Conservation (phyloP, 1,284 basidiomycete genomes). For the Stygiomarasmius scandens region DNA sequence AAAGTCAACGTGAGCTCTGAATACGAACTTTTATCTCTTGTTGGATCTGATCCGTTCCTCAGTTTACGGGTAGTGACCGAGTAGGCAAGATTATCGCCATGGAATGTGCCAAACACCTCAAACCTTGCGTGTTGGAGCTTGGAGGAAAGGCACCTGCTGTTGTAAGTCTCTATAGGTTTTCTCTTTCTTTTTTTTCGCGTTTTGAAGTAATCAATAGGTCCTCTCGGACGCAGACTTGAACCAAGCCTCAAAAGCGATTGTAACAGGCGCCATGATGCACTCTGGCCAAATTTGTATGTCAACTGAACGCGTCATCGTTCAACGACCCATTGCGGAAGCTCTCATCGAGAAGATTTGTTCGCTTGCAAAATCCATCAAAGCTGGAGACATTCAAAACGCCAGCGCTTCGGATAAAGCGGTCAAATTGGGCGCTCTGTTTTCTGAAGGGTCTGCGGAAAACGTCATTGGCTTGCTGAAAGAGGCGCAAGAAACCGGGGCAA, state of each 20-base stretch:
- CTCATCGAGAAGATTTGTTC: constrained; percentile 39
- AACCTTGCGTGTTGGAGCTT: constrained; percentile 73
- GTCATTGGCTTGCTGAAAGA: constrained; percentile 53
- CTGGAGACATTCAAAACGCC: constrained; percentile 33
- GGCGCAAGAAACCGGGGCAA: constrained; percentile 53
- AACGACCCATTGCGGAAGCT: constrained; percentile 38
- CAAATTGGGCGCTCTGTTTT: constrained; percentile 49
- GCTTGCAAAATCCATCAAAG: constrained; percentile 36
- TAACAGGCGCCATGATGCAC: constrained; percentile 61
- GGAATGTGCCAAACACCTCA: constrained; percentile 75
- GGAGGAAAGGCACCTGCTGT: constrained; percentile 78
- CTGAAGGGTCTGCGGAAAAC: constrained; percentile 49
- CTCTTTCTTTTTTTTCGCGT: neutral
- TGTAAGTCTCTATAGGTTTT: constrained; percentile 34
- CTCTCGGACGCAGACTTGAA: constrained; percentile 64
- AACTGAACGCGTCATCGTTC: constrained; percentile 67
- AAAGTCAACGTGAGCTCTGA: constrained; percentile 41
- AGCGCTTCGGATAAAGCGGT: constrained; percentile 13
- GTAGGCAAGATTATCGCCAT: constrained; percentile 72
- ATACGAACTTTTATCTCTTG: neutral
- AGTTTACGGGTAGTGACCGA: constrained; percentile 74
- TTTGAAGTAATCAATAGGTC: constrained; percentile 28
- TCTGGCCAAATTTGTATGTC: constrained; percentile 77
- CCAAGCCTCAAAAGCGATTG: constrained; percentile 57
- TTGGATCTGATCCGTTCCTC: constrained; percentile 14